These are phyloP conservation scores for Chaetomium cochliodes DNA, from an alignment of 495 filamentous ascomycete species.

Conservation along the genomic window DNA sequence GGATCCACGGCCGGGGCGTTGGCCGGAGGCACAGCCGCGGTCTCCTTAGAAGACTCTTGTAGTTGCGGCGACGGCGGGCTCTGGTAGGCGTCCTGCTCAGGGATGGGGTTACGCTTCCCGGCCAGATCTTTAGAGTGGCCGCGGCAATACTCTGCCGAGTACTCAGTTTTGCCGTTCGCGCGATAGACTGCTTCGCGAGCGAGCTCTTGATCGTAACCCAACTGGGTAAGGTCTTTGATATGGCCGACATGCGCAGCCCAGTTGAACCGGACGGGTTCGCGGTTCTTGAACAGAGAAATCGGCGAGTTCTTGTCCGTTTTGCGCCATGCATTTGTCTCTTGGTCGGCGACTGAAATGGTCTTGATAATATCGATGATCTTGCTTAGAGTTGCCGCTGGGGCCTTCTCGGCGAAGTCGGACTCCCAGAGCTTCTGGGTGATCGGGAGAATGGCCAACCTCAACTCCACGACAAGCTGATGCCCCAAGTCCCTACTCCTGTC, in stretches of 20 bases:
- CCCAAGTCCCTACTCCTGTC: conserved; percentile 62
- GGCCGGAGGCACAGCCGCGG: not conserved
- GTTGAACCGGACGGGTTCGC: conserved; percentile 29
- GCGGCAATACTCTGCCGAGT: conserved; percentile 73
- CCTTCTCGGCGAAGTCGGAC: conserved; percentile 75
- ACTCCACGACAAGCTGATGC: conserved; percentile 80
- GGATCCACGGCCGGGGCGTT: conserved; percentile 24
- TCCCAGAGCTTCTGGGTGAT: conserved; percentile 78
- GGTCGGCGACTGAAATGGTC: conserved; percentile 71
- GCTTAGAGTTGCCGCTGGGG: conserved; percentile 69
- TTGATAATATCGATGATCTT: conserved; percentile 81
- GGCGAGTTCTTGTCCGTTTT: conserved; percentile 40
- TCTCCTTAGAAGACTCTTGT: conserved; percentile 16
- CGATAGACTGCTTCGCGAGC: conserved; percentile 79
- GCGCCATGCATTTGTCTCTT: conserved; percentile 64
- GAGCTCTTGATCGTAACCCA: conserved; percentile 57
- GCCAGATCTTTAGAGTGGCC: conserved; percentile 47
- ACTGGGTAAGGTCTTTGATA: conserved; percentile 42
- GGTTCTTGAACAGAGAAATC: conserved; percentile 30
- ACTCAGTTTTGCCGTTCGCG: conserved; percentile 62
- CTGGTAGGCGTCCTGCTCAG: conserved; percentile 54
- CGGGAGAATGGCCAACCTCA: conserved; percentile 79
- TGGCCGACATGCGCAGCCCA: conserved; percentile 46
- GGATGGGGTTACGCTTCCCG: conserved; percentile 60
- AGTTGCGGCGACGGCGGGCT: conserved; percentile 24